phyloP scores from a whole-genome alignment of 495 filamentous ascomycete genomes.

The Immersiella caudata region DNA sequence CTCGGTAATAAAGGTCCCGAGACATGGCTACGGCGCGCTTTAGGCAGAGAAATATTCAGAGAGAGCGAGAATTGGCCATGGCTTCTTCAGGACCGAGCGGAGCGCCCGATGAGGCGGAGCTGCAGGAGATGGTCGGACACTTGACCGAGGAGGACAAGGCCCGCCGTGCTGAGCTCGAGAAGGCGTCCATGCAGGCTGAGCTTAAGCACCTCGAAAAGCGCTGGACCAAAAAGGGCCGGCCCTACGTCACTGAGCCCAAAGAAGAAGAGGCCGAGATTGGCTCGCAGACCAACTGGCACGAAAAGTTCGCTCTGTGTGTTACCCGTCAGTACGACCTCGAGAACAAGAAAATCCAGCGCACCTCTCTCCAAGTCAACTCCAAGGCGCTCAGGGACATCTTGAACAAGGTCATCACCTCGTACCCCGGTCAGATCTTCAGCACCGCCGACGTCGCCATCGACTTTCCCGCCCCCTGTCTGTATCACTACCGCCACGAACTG shows the following conservation, averaged over 20 bases:
- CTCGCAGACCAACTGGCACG: constrained; percentile 21
- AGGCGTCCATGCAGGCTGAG: constrained; percentile 23
- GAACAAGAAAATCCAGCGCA: constrained; percentile 19
- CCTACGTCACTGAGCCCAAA: constrained; percentile 24
- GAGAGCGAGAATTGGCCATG: too few species aligned
- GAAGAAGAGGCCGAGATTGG: constrained; percentile 21
- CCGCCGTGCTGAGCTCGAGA: constrained; percentile 21
- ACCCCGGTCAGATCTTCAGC: constrained; percentile 21
- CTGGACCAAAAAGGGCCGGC: constrained; percentile 20
- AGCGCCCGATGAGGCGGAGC: constrained; percentile 19
- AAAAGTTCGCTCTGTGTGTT: constrained; percentile 21
- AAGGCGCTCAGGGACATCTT: constrained; percentile 16
- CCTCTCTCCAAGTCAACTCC: constrained; percentile 21
- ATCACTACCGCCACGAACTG: constrained; percentile 24
- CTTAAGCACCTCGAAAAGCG: constrained; percentile 27
- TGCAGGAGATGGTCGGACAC: constrained; percentile 20
- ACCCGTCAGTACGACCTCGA: constrained; percentile 13
- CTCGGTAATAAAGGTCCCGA: too few species aligned
- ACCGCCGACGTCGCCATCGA: constrained; percentile 39
- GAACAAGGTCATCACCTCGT: constrained; percentile 14
- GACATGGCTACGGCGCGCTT: too few species aligned
- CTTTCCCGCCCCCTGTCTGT: constrained; percentile 21
- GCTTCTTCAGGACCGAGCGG: not conserved
- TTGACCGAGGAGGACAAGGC: constrained; percentile 25
- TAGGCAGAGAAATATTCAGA: too few species aligned